These are phyloP conservation scores for Blastomyces gilchristii DNA, from an alignment of 2,329 filamentous ascomycete genomes.

Conservation along the genomic window DNA sequence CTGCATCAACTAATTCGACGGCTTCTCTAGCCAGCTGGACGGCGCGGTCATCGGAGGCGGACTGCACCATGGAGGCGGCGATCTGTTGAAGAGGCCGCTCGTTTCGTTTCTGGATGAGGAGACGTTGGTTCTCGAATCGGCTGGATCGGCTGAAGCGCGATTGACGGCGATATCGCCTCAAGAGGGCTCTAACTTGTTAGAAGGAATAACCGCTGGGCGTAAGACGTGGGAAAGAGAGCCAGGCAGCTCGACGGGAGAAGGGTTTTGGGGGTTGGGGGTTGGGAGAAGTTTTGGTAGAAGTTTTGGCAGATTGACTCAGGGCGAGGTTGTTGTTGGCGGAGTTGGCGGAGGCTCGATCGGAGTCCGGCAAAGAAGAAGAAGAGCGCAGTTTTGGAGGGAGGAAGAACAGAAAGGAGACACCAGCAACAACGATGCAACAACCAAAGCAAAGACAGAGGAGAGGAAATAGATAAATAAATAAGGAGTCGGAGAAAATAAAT, in stretches of 20 bases:
- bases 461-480: too few species aligned
- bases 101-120: background rate
- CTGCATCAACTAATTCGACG: constrained; percentile 37
- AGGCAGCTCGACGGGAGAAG: background rate
- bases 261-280: too few species aligned
- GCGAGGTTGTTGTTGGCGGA: background rate
- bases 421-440: too few species aligned
- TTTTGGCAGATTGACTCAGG: background rate
- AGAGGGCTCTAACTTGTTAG: background rate
- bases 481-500: too few species aligned
- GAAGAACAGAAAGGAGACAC: too few species aligned
- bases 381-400: too few species aligned
- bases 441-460: too few species aligned
- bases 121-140: background rate
- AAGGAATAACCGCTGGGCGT: background rate
- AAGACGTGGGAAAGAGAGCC: background rate
- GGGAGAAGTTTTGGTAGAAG: background rate
- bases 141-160: background rate
- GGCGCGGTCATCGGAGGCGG: constrained; percentile 38
- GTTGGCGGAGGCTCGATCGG: background rate
- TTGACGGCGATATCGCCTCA: background rate
- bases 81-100: background rate
- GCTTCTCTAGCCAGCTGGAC: constrained; percentile 38
- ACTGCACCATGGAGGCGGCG: constrained; percentile 33
- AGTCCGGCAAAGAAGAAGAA: too few species aligned